phyloP scores from a whole-genome alignment of 225 moss, liverwort and hornwort species.

The Bryum argenteum region DNA sequence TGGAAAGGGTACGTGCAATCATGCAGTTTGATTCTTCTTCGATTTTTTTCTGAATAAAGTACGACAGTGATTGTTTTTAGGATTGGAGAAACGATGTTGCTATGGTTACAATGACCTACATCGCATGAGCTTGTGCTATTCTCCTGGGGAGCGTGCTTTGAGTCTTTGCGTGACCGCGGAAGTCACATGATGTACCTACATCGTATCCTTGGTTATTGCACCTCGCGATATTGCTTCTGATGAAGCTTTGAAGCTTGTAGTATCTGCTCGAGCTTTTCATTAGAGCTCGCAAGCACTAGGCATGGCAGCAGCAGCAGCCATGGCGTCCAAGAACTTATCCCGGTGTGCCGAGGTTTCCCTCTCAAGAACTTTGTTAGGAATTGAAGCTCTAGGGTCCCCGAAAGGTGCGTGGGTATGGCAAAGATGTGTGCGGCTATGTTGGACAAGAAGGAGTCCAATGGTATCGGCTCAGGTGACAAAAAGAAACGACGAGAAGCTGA shows the following conservation, averaged over 20 bases:
- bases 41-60: slow-evolving; percentile 12
- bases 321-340: slow-evolving; percentile 47
- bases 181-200: slow-evolving; percentile 26
- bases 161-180: slow-evolving; percentile 14
- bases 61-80: slow-evolving; percentile 25
- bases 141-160: slow-evolving; percentile 8
- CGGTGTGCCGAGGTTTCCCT: slow-evolving; percentile 39
- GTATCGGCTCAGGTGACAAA: slow-evolving; percentile 24
- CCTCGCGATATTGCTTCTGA: slow-evolving; percentile 21
- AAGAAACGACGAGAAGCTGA: slow-evolving; percentile 24
- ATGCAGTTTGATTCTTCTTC: not conserved
- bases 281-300: slow-evolving; percentile 23
- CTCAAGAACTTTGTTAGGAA: slow-evolving; percentile 39
- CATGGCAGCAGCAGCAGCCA: slow-evolving; percentile 50
- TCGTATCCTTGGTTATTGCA: slow-evolving; percentile 17
- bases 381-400: slow-evolving; percentile 32
- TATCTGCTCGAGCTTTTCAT: slow-evolving; percentile 14
- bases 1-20: slow-evolving; percentile 12
- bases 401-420: slow-evolving; percentile 39
- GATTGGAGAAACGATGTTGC: slow-evolving; percentile 25
- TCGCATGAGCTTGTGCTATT: slow-evolving; percentile 11
- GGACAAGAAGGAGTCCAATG: slow-evolving; percentile 46
- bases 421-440: slow-evolving; percentile 40
- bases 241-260: slow-evolving; percentile 15
- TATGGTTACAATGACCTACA: slow-evolving; percentile 21